Percentiles rank a stretch among this genome's conserved stretches.
Conservation (phyloP, 1,284 basidiomycete species). For the Xerocomus minutiporus region DNA sequence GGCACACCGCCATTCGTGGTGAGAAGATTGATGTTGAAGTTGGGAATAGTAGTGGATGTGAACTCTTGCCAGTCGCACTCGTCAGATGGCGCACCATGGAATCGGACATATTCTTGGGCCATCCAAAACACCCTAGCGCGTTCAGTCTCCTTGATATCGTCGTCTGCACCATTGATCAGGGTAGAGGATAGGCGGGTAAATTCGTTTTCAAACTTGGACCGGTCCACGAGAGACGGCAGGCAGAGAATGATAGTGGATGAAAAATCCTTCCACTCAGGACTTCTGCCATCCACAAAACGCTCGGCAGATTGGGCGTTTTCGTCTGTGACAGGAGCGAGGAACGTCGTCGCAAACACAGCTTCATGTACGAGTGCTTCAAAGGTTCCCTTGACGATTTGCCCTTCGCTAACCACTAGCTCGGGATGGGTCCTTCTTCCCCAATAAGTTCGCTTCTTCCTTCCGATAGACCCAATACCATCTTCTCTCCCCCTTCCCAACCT, state of each 20-base stretch:
- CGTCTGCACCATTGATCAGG: constrained; percentile 55
- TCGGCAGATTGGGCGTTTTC: constrained; percentile 5
- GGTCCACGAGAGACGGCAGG: constrained; percentile 54
- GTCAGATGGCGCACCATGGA: constrained; percentile 51
- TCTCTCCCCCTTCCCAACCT: constrained; percentile 33
- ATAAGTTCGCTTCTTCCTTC: constrained; percentile 63
- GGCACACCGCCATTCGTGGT: constrained; percentile 34
- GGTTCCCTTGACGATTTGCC: constrained; percentile 54
- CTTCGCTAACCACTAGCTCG: constrained; percentile 47
- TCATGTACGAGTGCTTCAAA: constrained; percentile 78
- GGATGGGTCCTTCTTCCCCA: constrained; percentile 78
- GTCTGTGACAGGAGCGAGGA: constrained; percentile 26
- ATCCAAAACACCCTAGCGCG: constrained; percentile 56
- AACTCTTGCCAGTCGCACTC: constrained; percentile 56
- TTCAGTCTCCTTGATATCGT: constrained; percentile 38
- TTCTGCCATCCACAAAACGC: constrained; percentile 19
- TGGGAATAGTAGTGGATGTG: constrained; percentile 44
- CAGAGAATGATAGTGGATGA: constrained; percentile 55
- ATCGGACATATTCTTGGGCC: constrained; percentile 57
- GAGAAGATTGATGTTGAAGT: constrained; percentile 25
- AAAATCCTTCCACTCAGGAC: constrained; percentile 54
- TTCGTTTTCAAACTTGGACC: constrained; percentile 61
- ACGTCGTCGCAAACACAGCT: constrained; percentile 71
- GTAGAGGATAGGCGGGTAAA: constrained; percentile 61
- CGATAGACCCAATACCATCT: constrained; percentile 29